Percentiles rank a stretch among this genome's conserved stretches.
These are phyloP conservation scores for Biscogniauxia mediterranea DNA, from an alignment of 2,329 filamentous ascomycete species.

Conservation along the genomic window DNA sequence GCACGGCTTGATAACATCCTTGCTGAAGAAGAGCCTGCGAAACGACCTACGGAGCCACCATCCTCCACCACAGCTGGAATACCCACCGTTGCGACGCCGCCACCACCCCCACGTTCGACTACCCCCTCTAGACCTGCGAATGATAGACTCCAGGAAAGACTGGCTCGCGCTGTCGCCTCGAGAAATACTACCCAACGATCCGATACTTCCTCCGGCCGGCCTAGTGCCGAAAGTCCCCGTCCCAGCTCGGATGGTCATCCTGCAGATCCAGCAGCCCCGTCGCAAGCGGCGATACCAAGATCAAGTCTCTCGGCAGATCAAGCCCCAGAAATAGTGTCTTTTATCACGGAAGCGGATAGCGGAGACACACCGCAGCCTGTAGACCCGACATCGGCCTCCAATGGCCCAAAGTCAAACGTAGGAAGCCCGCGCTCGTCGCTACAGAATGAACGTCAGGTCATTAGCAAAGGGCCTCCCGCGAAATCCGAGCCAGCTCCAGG, in stretches of 20 bases:
- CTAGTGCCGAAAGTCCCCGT: conserved; percentile 40
- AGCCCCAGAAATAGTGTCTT: background rate
- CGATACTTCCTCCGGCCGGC: conserved; percentile 45
- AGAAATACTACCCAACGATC: conserved; percentile 55
- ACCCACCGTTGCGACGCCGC: conserved; percentile 26
- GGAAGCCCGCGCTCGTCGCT: conserved; percentile 15
- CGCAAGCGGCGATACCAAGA: conserved; percentile 15
- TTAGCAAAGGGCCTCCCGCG: background rate
- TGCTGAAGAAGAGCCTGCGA: conserved; percentile 65
- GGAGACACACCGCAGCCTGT: background rate
- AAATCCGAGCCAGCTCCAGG: background rate
- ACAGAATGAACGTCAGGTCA: conserved; percentile 14
- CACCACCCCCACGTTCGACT: conserved; percentile 20
- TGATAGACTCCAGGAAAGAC: conserved; percentile 82
- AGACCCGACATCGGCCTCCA: background rate
- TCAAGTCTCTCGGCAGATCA: conserved; percentile 23
- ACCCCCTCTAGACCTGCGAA: conserved; percentile 65
- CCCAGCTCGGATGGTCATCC: conserved; percentile 39
- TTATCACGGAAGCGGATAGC: conserved; percentile 3
- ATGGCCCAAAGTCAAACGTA: conserved; percentile 2
- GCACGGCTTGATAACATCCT: conserved; percentile 90
- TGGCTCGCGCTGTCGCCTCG: conserved; percentile 82
- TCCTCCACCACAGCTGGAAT: conserved; percentile 27
- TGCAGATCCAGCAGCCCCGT: conserved; percentile 4
- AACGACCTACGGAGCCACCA: conserved; percentile 36